Evolutionary conservation across 2,329 filamentous ascomycete species (phyloP).

Genomic region (Alternaria postmessia): DNA sequence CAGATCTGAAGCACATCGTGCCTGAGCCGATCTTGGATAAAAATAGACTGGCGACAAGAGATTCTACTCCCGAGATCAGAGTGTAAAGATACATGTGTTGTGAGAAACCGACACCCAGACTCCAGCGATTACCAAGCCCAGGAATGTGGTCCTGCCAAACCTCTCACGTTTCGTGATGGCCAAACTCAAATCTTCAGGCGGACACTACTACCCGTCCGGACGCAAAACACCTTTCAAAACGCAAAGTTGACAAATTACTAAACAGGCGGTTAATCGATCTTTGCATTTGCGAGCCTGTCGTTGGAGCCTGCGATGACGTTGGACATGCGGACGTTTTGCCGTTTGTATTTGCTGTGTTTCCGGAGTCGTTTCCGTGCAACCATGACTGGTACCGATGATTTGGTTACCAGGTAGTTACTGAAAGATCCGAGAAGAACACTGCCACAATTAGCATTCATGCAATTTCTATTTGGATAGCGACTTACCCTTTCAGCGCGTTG

Average conservation of each 20-base stretch:
- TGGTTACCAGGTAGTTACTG: slow-evolving; percentile 96
- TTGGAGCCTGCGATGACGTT: slow-evolving; percentile 81
- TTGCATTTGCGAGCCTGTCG: slow-evolving; percentile 73
- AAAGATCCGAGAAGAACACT: slow-evolving; percentile 96
- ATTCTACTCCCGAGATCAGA: slow-evolving; percentile 13
- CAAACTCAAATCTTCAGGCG: slow-evolving; percentile 23
- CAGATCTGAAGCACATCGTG: slow-evolving; percentile 28
- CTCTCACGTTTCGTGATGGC: slow-evolving; percentile 43
- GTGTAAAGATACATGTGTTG: slow-evolving; percentile 16
- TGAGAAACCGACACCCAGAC: slow-evolving; percentile 31
- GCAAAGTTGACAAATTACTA: slow-evolving; percentile 44
- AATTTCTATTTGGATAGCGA: slow-evolving; percentile 20
- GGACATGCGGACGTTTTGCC: slow-evolving; percentile 73
- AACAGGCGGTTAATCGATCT: slow-evolving; percentile 68
- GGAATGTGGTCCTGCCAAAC: slow-evolving; percentile 38
- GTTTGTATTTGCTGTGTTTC: slow-evolving; percentile 85
- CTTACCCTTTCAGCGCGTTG: slow-evolving; percentile 91
- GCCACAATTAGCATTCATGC: slow-evolving; percentile 35
- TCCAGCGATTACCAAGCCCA: slow-evolving; percentile 29
- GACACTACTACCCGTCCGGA: slow-evolving; percentile 11
- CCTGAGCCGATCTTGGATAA: slow-evolving; percentile 21
- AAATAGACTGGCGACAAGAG: slow-evolving; percentile 23
- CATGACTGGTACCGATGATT: slow-evolving; percentile 97
- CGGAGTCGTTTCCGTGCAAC: slow-evolving; percentile 89
- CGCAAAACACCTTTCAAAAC: slow-evolving; percentile 31